A percentile compares a stretch with the other conserved stretches of the same genome.
Evolutionary conservation across 2,329 filamentous ascomycete genomes (phyloP).

Genomic region (Neonectria magnoliae): DNA sequence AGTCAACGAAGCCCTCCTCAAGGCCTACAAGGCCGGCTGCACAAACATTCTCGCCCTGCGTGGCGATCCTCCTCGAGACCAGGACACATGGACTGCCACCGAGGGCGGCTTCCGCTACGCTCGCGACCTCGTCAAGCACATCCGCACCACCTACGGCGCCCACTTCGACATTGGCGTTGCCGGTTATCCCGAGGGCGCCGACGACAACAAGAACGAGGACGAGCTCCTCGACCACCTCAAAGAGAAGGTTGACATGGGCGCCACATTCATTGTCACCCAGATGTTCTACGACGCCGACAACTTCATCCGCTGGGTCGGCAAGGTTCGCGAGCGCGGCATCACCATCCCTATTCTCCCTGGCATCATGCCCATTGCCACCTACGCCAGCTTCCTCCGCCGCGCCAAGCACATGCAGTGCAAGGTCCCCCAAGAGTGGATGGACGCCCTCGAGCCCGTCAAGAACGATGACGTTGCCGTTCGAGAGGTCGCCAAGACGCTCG

Average conservation of each 20-base stretch:
- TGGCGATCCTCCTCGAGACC: conserved; percentile 91
- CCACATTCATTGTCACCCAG: conserved; percentile 94
- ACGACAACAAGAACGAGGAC: conserved; percentile 91
- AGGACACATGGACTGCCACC: conserved; percentile 91
- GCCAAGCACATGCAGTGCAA: conserved; percentile 91
- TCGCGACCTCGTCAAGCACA: conserved; percentile 87
- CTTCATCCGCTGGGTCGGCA: conserved; percentile 89
- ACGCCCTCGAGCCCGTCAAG: conserved; percentile 89
- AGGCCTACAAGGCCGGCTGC: conserved; percentile 93
- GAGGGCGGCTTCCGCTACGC: conserved; percentile 92
- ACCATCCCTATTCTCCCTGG: conserved; percentile 84
- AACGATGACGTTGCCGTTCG: conserved; percentile 95
- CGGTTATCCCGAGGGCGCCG: conserved; percentile 94
- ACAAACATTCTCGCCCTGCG: conserved; percentile 96
- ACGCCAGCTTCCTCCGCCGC: conserved; percentile 89
- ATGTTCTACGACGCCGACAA: conserved; percentile 99
- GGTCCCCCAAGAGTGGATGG: conserved; percentile 83
- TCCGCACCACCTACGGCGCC: conserved; percentile 73
- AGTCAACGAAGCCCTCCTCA: conserved; percentile 86
- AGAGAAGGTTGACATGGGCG: conserved; percentile 95
- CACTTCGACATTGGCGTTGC: conserved; percentile 98
- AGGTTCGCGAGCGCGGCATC: conserved; percentile 87
- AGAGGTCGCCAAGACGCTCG: conserved; percentile 85
- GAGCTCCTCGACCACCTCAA: conserved; percentile 90
- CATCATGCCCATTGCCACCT: conserved; percentile 91